phyloP scores from a whole-genome alignment of 495 filamentous ascomycete species.

The Tuber umbilicatum region DNA sequence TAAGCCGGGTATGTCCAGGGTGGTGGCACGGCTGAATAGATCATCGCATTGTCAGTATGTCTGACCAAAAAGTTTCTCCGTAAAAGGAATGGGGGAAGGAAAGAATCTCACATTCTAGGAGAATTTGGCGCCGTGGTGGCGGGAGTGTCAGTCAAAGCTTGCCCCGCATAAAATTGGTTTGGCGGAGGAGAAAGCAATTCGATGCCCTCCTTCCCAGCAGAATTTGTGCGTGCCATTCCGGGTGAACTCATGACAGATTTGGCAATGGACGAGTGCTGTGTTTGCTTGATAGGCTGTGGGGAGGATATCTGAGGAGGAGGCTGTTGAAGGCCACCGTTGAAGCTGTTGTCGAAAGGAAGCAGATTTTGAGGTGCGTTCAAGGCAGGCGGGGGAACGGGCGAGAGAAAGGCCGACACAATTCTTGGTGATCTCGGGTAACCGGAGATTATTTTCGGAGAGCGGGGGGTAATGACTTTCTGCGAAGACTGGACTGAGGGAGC shows the following conservation, averaged over 20 bases:
- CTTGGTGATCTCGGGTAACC: slow-evolving; percentile 13
- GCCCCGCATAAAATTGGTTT: slow-evolving; percentile 51
- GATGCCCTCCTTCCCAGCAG: slow-evolving; percentile 5
- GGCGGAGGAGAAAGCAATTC: slow-evolving; percentile 44
- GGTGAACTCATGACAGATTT: slow-evolving; percentile 52
- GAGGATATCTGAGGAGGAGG: slow-evolving; percentile 18
- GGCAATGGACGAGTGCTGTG: slow-evolving; percentile 53
- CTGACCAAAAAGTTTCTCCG: background rate
- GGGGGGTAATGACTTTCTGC: slow-evolving; percentile 12
- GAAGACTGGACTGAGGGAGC: slow-evolving; percentile 23
- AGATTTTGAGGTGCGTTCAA: slow-evolving; percentile 15
- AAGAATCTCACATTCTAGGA: slow-evolving; percentile 59
- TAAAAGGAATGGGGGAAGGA: slow-evolving; percentile 3
- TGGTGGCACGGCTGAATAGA: slow-evolving; percentile 60
- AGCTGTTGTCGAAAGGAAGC: slow-evolving; percentile 14
- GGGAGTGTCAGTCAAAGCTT: slow-evolving; percentile 61
- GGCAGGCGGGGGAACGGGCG: slow-evolving; percentile 4
- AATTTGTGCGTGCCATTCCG: slow-evolving; percentile 30
- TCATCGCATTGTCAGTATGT: slow-evolving; percentile 11
- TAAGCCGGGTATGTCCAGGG: slow-evolving; percentile 77
- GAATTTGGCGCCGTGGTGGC: slow-evolving; percentile 61
- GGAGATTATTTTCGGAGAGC: slow-evolving; percentile 22
- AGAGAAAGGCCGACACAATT: background rate
- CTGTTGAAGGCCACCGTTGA: slow-evolving; percentile 14
- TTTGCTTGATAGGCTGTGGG: slow-evolving; percentile 39